Base-by-base conservation (phyloP, 768 basidiomycete genomes). In the Boletus sp. region DNA sequence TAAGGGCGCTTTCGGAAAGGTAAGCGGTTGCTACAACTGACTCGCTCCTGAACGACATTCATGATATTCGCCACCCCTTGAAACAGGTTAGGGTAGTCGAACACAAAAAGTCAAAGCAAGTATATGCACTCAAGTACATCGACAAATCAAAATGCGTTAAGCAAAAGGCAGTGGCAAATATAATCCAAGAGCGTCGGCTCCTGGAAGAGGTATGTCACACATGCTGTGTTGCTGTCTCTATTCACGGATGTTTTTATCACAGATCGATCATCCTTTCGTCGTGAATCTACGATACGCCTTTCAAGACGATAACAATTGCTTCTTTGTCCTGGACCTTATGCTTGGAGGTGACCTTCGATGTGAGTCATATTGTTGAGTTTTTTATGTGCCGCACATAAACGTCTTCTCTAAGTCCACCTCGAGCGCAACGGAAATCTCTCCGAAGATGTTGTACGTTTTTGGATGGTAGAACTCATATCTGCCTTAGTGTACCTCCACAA, bases 1-100 rank as follows among this genome's bases (percentile, higher is more conserved):
- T 42, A 97, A 94, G 73, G 96, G 97, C 45, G 94, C 96, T 28
- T 99, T 98, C 78, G 96, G 96, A 72, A 98, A 98, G 86, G 95
- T 94, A 54, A 44, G 58, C 71, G 47, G 54, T 59, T 42, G 41
- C 17, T 7, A 24, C 30, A 29, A 18, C 15, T 55, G 32, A 32
- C 33, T 30, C 40, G 29, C 33, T 51, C 20, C 49, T 54, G 50
- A 35, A 35, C 57, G 50, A 52, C 55, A 54, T 47, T 36, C 40
- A 60, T 18, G 37, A 9, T 32, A 20, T 29, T 45, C 20, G 12
- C 14, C 28, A 32, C 4, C 45, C 55, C 50, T 45, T 45, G 37
- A 30, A 33, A 51, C 51, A 96, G 94, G 95, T 98, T 71, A 86
- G 95, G 68, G 94, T 98, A 46, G 93, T 98, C 59, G 94, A 98